Base-by-base conservation (phyloP, 306 rosid genomes). In the Mimosa bimucronata region DNA sequence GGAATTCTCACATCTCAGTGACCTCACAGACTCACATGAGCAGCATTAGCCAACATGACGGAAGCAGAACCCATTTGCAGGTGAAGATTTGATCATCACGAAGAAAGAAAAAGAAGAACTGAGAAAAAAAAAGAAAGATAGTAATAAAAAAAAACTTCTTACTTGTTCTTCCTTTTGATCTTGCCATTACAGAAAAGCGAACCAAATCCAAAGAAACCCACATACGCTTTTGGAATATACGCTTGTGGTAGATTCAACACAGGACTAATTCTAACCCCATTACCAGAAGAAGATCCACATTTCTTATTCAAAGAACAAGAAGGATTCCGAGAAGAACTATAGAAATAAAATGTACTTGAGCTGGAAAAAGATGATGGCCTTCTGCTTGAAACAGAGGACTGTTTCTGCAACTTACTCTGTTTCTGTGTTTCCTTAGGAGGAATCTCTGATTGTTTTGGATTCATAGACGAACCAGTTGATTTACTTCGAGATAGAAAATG, bases 401-500 rank as follows among this genome's bases (percentile, higher is more conserved):
- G 97, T 87, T 88, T 93, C 88, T 83, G 94, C 79, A 95, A 82
- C 79, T 34, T 34, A 34, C 71, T 81, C 76, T 85, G 94, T 75
- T 86, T 89, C 78, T 91, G 91, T 40, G 75, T 72, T 72, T 87
- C 90, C 45, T 84, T 88, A 7, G 83, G 71, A n/a, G n/a, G n/a
- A 48, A 74, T 14, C 52, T 75, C 77, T 69, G 85, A 67, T 66
- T 76, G 87, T 76, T 89, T 92, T 5, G 88, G 76, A 74, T 81
- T 94, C 10, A 67, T 90, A 1, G 85, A 87, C 6, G 99, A 95
- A 78, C 99, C 99, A 0, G 98, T 90, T 14, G 99, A 95, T 37
- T 95, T 89, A 86, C 99, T 95, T 57, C 99, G 84, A 1, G 98
- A 95, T 2, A 95, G 84, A 57, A 95, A 95, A 34, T 93, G 98